Conservation (phyloP, 1,284 basidiomycete species). For the Phylloporus sp. region DNA sequence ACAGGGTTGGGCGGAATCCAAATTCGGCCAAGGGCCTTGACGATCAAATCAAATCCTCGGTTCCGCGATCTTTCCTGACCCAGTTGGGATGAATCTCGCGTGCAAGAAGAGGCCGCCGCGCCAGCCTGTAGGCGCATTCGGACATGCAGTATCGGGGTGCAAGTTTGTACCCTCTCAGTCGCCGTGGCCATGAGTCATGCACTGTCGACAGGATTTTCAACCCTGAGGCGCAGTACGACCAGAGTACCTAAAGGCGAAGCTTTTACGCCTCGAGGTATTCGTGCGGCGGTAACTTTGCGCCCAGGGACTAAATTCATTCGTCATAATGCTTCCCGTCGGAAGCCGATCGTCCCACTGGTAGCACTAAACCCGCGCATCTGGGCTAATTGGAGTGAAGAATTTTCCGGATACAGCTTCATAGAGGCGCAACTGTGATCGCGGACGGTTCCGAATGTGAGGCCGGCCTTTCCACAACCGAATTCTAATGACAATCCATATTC, state of each 20-base stretch:
- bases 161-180: conserved; percentile 14
- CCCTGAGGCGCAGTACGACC: conserved; percentile 37
- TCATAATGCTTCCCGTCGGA: conserved; percentile 35
- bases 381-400: conserved; percentile 12
- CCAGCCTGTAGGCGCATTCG: conserved; percentile 15
- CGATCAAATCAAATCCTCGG: conserved; percentile 35
- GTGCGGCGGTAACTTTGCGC: conserved; percentile 39
- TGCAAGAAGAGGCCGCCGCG: conserved; percentile 21
- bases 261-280: conserved; percentile 38
- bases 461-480: conserved; percentile 26
- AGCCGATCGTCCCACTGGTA: conserved; percentile 30
- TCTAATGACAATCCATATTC: conserved; percentile 38
- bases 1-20: conserved; percentile 14
- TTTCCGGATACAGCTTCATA: conserved; percentile 17
- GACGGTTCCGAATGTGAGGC: conserved; percentile 30
- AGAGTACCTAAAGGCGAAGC: conserved; percentile 38
- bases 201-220: conserved; percentile 30
- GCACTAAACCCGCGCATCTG: conserved; percentile 31
- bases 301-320: conserved; percentile 32
- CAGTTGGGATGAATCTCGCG: conserved; percentile 25
- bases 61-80: conserved; percentile 24
- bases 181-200: conserved; percentile 21
- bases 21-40: conserved; percentile 25
- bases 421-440: conserved; percentile 16
- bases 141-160: conserved; percentile 15